phyloP scores from a whole-genome alignment of 345 rosid genomes.

The Diplotaxis tenuifolia region DNA sequence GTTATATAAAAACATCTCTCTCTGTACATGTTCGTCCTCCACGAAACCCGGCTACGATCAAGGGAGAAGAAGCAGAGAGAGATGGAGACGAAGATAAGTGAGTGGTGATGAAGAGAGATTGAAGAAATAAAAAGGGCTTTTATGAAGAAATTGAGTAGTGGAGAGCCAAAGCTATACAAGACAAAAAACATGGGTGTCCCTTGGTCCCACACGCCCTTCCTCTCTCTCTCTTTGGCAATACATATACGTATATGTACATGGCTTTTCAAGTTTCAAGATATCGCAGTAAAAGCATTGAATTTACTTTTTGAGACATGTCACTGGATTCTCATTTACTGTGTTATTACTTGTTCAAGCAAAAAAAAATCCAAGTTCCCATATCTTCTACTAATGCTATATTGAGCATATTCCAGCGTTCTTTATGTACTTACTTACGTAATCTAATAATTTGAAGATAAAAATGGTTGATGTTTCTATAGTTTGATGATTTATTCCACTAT shows the following conservation, averaged over 20 bases:
- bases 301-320: constrained; percentile 43
- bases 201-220: constrained; percentile 20
- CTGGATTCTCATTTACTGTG: constrained; percentile 36
- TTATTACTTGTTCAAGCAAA: constrained; percentile 38
- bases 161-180: constrained; percentile 37
- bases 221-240: background rate
- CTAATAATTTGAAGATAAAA: background rate
- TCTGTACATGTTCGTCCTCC: constrained; percentile 45
- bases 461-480: background rate
- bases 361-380: constrained; percentile 9
- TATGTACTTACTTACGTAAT: constrained; percentile 14
- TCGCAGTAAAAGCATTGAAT: constrained; percentile 33
- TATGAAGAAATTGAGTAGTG: constrained; percentile 38
- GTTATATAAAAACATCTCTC: background rate
- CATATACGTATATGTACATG: background rate
- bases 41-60: constrained; percentile 59
- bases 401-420: constrained; percentile 31
- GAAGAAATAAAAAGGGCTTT: constrained; percentile 28
- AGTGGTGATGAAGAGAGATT: constrained; percentile 36
- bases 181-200: constrained; percentile 40
- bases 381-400: constrained; percentile 18
- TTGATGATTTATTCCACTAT: background rate
- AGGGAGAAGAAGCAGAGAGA: constrained; percentile 45
- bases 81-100: constrained; percentile 32
- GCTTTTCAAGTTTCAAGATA: constrained; percentile 36